phyloP scores from a whole-genome alignment of 1,284 basidiomycete species.

The Mycena sp. region DNA sequence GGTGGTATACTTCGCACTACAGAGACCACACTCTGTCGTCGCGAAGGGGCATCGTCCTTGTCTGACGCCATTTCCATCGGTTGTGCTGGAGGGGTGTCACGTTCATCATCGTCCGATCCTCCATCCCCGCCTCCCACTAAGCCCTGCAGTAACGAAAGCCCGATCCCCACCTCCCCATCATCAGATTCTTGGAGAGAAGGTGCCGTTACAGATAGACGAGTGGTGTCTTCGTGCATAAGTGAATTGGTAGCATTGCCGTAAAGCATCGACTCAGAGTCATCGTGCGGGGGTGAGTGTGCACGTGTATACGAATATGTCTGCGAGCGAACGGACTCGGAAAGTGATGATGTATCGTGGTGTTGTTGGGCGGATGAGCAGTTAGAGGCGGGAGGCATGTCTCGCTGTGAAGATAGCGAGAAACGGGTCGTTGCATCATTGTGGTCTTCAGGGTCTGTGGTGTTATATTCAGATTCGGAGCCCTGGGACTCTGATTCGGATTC shows the following conservation, averaged over 20 bases:
- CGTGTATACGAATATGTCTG: not conserved
- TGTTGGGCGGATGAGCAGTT: not conserved
- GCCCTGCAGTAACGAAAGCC: constrained; percentile 69
- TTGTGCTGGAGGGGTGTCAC: constrained; percentile 29
- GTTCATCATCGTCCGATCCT: constrained; percentile 42
- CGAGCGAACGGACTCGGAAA: constrained; percentile 5
- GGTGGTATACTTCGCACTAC: constrained; percentile 2
- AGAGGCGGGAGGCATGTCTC: constrained; percentile 10
- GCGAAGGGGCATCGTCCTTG: not conserved
- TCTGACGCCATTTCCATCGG: no score
- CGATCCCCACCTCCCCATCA: constrained; percentile 74
- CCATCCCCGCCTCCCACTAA: constrained; percentile 51
- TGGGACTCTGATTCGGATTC: not conserved
- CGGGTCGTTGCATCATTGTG: constrained; percentile 18
- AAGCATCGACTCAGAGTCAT: not conserved
- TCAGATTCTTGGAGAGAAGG: constrained; percentile 27
- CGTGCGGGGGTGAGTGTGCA: not conserved
- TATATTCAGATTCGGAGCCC: constrained; percentile 25
- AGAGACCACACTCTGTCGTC: constrained; percentile 15
- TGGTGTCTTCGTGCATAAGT: constrained; percentile 16
- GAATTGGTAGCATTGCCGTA: constrained; percentile 8
- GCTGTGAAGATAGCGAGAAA: constrained; percentile 34
- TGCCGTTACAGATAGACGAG: constrained; percentile 22
- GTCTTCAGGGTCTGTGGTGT: constrained; percentile 21
- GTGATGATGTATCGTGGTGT: constrained; percentile 4